Base-by-base conservation (phyloP, 306 rosid species). In the Inga oerstediana region DNA sequence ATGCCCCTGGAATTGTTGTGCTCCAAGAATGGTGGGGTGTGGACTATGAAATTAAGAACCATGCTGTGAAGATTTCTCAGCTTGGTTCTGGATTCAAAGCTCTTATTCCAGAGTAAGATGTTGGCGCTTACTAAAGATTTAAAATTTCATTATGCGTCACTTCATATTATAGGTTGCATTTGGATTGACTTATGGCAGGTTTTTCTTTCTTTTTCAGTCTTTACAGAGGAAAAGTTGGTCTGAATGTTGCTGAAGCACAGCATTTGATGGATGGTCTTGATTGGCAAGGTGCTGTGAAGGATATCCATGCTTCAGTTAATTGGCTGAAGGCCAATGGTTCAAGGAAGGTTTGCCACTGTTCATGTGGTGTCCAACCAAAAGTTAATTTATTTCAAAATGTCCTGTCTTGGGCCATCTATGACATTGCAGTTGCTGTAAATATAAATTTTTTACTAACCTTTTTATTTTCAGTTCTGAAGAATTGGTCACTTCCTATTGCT, bases 11-110 rank as follows among this genome's bases (percentile, higher is more conserved):
- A 58, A 90, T 92, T 79, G 97, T 93, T 72, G 97, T 94, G 81
- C 87, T 94, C 75, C 97, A 94, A 86, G 97, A 94, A 80, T 92
- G 97, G 97, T 94, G 97, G 97, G 98, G 98, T 54, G 93, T 94
- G 75, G 97, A 94, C 84, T 92, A 62, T 49, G 98, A 94, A 83
- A 70, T 91, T 59, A 94, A 94, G 81, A 94, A 93, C 82, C 98
- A 92, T 79, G 97, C 97, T 35, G 83, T 84, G 71, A 92, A 89
- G 81, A 94, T 94, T 78, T 90, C 97, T 84, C 83, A 90, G 85
- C 91, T 94, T 54, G 91, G 89, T 52, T 54, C 88, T 83, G 96
- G 98, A 59, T 93, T 92, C 77, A 94, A 91, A 84, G 98, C 94
- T 71, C 98, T 94, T 79, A 93, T 94, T 74, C 98, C 98, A n/a